A percentile compares a stretch with the other conserved stretches of the same genome.
These are phyloP conservation scores for Calonectria multiphialidica DNA, from an alignment of 2,329 filamentous ascomycete genomes.

Conservation along the genomic window DNA sequence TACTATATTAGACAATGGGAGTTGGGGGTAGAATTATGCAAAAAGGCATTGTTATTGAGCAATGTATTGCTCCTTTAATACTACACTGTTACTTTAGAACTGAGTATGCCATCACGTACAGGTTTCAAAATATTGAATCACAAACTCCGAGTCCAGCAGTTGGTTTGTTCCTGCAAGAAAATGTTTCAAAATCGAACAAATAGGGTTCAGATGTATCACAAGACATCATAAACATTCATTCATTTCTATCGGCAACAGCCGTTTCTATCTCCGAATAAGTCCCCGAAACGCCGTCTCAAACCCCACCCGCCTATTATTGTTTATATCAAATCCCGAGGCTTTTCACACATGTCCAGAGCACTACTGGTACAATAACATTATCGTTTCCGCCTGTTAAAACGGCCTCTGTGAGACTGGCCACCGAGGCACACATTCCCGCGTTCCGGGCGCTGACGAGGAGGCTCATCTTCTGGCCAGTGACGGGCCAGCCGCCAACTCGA, in stretches of 20 bases:
- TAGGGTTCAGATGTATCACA: not conserved
- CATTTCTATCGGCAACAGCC: slow-evolving; percentile 28
- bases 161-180: not conserved
- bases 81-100: not conserved
- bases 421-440: slow-evolving; percentile 77
- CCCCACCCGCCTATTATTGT: not conserved
- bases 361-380: slow-evolving; percentile 95
- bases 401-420: slow-evolving; percentile 93
- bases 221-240: slow-evolving; percentile 40
- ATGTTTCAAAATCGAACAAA: not conserved
- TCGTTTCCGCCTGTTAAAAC: slow-evolving; percentile 97
- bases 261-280: slow-evolving; percentile 23
- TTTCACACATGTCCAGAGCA: slow-evolving; percentile 92
- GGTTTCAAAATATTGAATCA: too few relatives aligned
- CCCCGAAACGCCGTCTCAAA: slow-evolving; percentile 26
- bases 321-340: slow-evolving; percentile 70
- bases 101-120: too few relatives aligned
- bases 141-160: too few relatives aligned
- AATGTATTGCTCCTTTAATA: not conserved
- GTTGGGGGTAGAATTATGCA: not conserved
- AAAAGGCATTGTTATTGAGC: not conserved
- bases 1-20: not conserved
- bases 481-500: slow-evolving; percentile 79
- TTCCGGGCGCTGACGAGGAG: slow-evolving; percentile 66
- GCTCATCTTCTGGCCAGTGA: slow-evolving; percentile 56